Evolutionary conservation across 2,329 filamentous ascomycete species (phyloP), one percentile per base, ranked within the genome.

Genomic region (Alternaria solani): DNA sequence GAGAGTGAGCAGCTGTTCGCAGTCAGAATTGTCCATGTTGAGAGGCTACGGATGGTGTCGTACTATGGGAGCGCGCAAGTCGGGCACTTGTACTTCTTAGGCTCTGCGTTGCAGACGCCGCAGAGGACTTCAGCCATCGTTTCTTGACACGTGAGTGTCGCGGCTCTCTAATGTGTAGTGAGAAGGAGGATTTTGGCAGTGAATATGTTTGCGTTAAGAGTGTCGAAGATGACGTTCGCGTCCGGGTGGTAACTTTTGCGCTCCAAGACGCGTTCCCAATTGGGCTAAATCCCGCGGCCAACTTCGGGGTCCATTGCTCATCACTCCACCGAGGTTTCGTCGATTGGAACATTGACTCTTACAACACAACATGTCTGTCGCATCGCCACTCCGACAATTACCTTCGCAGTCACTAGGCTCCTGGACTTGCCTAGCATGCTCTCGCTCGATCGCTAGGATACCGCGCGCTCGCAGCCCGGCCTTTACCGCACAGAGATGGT

Each of bases 21-120:
- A 46, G 1, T 47, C 5, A 46, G 7, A 8, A 34, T 23, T 26
- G 25, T n/a, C 42, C n/a, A 26, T 44, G 28, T 32, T 28, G 20
- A 23, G 11, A 28, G 7, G 26, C 7, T 28, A 38, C 26, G 23
- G 41, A 34, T 28, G 65, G 28, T 30, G 32, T 23, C 76, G 23
- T 70, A 83, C 81, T 83, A 84, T 71, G 78, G 80, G 32, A 82
- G 63, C 59, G 78, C 71, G 66, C 82, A 84, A 20, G 78, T 76
- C n/a, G 81, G 80, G 65, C 82, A 84, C 73, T 82, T 83, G 77
- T 84, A 84, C 69, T 83, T 84, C 48, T 80, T 81, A n/a, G 78
- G 76, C 47, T 74, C 69, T 23, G 71, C 69, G 41, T 77, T 68
- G 71, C 82, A 84, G n/a, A 84, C 75, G 43, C 78, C 78, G 60